Evolutionary conservation across 2,329 filamentous ascomycete species (phyloP).

Genomic region (Aaosphaeria pasadenensis): DNA sequence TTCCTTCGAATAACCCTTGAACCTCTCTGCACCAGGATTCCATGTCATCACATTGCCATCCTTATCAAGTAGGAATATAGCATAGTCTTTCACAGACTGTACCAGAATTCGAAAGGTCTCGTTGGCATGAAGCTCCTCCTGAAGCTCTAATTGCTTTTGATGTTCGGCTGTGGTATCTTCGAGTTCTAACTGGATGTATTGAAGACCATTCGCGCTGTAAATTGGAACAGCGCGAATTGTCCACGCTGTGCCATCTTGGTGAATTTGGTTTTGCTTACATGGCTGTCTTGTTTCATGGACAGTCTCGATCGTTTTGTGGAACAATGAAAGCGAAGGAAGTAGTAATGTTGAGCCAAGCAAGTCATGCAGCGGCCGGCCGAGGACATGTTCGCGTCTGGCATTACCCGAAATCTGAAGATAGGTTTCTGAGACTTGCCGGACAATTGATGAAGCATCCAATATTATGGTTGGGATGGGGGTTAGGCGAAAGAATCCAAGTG

Average conservation of each 20-base stretch:
- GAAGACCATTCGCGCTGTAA: constrained; percentile 35
- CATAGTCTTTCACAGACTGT: constrained; percentile 60
- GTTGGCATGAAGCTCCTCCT: constrained; percentile 45
- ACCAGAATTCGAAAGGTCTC: constrained; percentile 61
- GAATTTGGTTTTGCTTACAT: constrained; percentile 34
- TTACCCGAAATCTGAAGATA: constrained; percentile 35
- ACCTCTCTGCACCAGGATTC: constrained; percentile 55
- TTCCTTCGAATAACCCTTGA: constrained; percentile 54
- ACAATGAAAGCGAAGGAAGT: constrained; percentile 33
- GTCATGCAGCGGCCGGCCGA: constrained; percentile 40
- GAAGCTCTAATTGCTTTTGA: constrained; percentile 35
- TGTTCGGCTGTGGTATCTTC: constrained; percentile 36
- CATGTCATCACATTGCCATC: constrained; percentile 56
- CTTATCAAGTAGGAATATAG: constrained; percentile 61
- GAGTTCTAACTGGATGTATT: constrained; percentile 42
- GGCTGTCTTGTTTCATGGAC: constrained; percentile 36
- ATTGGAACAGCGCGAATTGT: constrained; percentile 44
- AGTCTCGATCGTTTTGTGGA: constrained; percentile 36
- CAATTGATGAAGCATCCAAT: constrained; percentile 53
- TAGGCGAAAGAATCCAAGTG: constrained; percentile 29
- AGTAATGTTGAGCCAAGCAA: constrained; percentile 33
- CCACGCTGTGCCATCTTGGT: constrained; percentile 22
- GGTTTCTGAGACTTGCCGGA: constrained; percentile 43
- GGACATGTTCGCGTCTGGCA: constrained; percentile 29
- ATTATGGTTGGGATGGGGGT: constrained; percentile 40